phyloP scores from a whole-genome alignment of 352 stramenopile species.

The Albugo laibachii region DNA sequence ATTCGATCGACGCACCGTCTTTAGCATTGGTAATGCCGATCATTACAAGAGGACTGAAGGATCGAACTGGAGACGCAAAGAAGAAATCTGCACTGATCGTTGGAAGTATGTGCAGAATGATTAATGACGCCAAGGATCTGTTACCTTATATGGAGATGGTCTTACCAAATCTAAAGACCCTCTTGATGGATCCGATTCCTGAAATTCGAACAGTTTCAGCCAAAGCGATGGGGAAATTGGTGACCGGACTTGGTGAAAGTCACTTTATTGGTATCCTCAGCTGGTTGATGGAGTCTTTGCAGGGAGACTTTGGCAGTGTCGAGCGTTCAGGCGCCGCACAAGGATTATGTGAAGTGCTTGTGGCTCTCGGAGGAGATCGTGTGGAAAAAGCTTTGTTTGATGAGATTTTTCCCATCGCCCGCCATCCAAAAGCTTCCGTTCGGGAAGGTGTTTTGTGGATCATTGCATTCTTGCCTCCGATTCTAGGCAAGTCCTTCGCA shows the following conservation, averaged over 20 bases:
- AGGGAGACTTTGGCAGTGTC: slow-evolving; percentile 86
- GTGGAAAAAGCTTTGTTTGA: slow-evolving; percentile 65
- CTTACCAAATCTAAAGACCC: slow-evolving; percentile 89
- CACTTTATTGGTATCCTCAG: slow-evolving; percentile 91
- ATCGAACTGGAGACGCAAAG: slow-evolving; percentile 93
- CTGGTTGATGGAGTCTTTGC: slow-evolving; percentile 94
- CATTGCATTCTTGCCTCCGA: slow-evolving; percentile 95
- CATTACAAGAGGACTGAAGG: slow-evolving; percentile 94
- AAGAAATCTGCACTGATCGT: slow-evolving; percentile 97
- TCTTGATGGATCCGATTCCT: slow-evolving; percentile 86
- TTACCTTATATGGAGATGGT: slow-evolving; percentile 96
- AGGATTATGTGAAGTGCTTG: slow-evolving; percentile 92
- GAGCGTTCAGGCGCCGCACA: slow-evolving; percentile 97
- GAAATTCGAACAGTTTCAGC: slow-evolving; percentile 88
- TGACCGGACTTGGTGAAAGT: slow-evolving; percentile 89
- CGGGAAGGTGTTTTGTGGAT: slow-evolving; percentile 98
- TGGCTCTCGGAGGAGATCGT: slow-evolving; percentile 59
- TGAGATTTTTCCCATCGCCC: slow-evolving; percentile 90
- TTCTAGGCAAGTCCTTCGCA: slow-evolving; percentile 85
- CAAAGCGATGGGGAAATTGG: slow-evolving; percentile 89
- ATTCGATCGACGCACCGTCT: slow-evolving; percentile 98
- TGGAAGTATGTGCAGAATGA: slow-evolving; percentile 98
- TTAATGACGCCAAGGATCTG: slow-evolving; percentile 94
- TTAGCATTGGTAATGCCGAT: slow-evolving; percentile 99
- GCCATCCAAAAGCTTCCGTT: slow-evolving; percentile 87